These are phyloP conservation scores for Priceomyces carsonii DNA, from an alignment of 805 yeast genomes.

Conservation along the genomic window DNA sequence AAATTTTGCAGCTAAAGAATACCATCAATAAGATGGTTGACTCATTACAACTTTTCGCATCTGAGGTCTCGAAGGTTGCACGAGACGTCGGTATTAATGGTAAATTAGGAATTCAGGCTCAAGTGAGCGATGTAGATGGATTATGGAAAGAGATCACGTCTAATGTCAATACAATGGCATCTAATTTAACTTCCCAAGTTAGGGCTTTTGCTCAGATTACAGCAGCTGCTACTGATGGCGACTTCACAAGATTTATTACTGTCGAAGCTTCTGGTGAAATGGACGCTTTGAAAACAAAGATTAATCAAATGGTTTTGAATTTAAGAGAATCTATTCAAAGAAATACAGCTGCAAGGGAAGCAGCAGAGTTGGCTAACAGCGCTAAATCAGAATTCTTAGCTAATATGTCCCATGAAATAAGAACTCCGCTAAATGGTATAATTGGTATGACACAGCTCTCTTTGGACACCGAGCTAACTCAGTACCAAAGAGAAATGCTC, in stretches of 20 bases:
- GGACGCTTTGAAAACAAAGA: constrained; percentile 67
- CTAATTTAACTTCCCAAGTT: constrained; percentile 89
- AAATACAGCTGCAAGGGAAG: constrained; percentile 91
- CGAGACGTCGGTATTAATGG: constrained; percentile 93
- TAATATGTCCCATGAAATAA: constrained; percentile 68
- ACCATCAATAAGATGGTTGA: constrained; percentile 95
- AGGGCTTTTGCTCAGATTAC: constrained; percentile 93
- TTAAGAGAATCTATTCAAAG: constrained; percentile 87
- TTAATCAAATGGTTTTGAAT: constrained; percentile 82
- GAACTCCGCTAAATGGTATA: constrained; percentile 93
- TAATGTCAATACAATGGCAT: constrained; percentile 91
- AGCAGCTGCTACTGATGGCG: constrained; percentile 93
- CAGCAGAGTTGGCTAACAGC: constrained; percentile 87
- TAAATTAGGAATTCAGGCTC: constrained; percentile 89
- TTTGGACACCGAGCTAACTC: constrained; percentile 84
- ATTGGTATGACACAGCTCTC: constrained; percentile 92
- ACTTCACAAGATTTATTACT: constrained; percentile 84
- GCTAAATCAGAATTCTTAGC: constrained; percentile 91
- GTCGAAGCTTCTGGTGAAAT: constrained; percentile 93
- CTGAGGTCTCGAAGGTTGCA: constrained; percentile 87
- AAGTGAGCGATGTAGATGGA: constrained; percentile 88
- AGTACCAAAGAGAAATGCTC: constrained; percentile 89
- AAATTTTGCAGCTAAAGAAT: constrained; percentile 78
- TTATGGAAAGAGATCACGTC: constrained; percentile 90
- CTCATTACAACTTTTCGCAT: constrained; percentile 81